These are phyloP conservation scores for Medicago arabica DNA, from an alignment of 306 rosid species.

Conservation along the genomic window DNA sequence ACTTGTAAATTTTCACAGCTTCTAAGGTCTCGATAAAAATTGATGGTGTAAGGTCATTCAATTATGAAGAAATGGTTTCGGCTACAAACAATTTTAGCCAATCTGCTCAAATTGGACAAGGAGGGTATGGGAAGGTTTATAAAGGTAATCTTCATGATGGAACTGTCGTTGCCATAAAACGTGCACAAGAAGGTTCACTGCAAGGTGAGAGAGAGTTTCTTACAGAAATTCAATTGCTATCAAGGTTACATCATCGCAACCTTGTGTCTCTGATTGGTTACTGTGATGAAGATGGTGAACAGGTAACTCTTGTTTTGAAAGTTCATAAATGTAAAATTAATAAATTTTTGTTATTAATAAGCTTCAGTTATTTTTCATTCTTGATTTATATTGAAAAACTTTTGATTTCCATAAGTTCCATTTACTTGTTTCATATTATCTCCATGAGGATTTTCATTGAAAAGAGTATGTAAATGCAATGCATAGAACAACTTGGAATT, in stretches of 20 bases:
- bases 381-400: slow-evolving; percentile 10
- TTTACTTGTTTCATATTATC: no score
- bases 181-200: slow-evolving; percentile 78
- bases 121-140: slow-evolving; percentile 88
- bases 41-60: slow-evolving; percentile 65
- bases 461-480: no score
- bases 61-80: slow-evolving; percentile 61
- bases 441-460: no score
- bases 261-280: slow-evolving; percentile 82
- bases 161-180: slow-evolving; percentile 75
- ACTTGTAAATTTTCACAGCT: slow-evolving; percentile 50
- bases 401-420: background rate
- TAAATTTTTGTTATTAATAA: background rate
- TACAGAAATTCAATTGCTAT: slow-evolving; percentile 76
- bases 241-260: slow-evolving; percentile 82
- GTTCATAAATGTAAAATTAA: background rate
- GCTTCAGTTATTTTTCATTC: background rate
- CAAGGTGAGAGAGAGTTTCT: slow-evolving; percentile 90
- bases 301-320: slow-evolving; percentile 52
- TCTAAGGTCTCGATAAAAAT: slow-evolving; percentile 61
- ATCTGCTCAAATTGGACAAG: slow-evolving; percentile 72
- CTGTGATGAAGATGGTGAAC: slow-evolving; percentile 78
- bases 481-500: no score
- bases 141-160: slow-evolving; percentile 70
- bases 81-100: slow-evolving; percentile 64